Conservation (phyloP, 2,329 filamentous ascomycete genomes). For the Gaeumannomyces tritici region DNA sequence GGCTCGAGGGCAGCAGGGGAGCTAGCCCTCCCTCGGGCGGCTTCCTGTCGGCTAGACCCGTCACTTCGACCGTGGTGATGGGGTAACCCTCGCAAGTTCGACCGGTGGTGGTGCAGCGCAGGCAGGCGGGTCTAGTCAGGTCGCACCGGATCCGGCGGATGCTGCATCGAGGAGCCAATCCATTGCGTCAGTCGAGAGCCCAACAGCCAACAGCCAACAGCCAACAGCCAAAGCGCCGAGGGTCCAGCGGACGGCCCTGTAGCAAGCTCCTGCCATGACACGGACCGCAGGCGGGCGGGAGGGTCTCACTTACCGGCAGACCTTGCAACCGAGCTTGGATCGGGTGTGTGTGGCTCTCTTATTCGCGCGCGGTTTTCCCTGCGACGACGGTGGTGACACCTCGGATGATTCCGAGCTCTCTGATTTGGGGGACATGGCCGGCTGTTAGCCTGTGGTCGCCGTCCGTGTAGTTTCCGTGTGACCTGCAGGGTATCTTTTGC, state of each 20-base stretch:
- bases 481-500: not conserved
- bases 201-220: no score
- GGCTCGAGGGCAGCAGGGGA: not conserved
- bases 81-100: not conserved
- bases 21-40: not conserved
- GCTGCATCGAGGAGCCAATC: not conserved
- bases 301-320: not conserved
- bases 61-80: not conserved
- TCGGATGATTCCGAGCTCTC: not conserved
- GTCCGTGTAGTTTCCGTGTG: no score
- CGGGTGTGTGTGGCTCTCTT: not conserved
- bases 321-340: not conserved
- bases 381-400: no score
- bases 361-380: not conserved
- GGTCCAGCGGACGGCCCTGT: not conserved
- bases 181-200: not conserved
- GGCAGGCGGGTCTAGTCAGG: not conserved
- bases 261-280: not conserved
- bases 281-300: no score
- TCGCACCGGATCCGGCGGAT: not conserved
- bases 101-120: not conserved
- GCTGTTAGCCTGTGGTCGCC: not conserved
- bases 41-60: not conserved
- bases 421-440: not conserved
- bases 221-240: no score